A percentile compares a stretch with the other conserved stretches of the same genome.
Evolutionary conservation across 139 green algal species (phyloP).

Genomic region (Picochlorum sp.): DNA sequence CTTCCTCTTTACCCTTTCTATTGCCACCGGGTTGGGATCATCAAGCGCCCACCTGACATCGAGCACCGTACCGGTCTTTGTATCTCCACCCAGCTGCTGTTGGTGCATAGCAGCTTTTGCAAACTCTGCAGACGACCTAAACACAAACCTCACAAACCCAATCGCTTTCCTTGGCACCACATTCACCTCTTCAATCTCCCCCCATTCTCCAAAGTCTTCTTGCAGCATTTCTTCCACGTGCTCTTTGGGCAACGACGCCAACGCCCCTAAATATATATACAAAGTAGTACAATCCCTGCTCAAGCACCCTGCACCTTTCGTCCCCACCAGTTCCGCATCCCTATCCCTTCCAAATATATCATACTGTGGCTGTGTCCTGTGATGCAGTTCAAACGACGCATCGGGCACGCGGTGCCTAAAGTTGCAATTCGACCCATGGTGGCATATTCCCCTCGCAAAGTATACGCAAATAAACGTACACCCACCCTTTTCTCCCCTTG

Average conservation of each 20-base stretch:
- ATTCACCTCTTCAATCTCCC: slow-evolving; percentile 43
- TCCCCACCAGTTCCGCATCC: slow-evolving; percentile 2
- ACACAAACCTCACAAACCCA: slow-evolving; percentile 56
- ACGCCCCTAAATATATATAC: slow-evolving; percentile 50
- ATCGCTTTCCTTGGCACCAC: slow-evolving; percentile 51
- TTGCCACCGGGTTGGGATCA: slow-evolving; percentile 57
- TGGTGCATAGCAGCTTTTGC: slow-evolving; percentile 67
- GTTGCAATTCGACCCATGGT: slow-evolving; percentile 43
- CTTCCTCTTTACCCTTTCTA: slow-evolving; percentile 32
- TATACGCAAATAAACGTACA: slow-evolving; percentile 49
- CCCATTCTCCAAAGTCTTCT: slow-evolving; percentile 43
- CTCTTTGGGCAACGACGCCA: slow-evolving; percentile 29
- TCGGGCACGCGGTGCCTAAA: slow-evolving; percentile 58
- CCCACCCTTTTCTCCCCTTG: slow-evolving; percentile 33
- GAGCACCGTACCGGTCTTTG: slow-evolving; percentile 38
- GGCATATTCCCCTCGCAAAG: slow-evolving; percentile 54
- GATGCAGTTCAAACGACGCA: slow-evolving; percentile 33
- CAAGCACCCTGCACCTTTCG: slow-evolving; percentile 34
- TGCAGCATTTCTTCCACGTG: slow-evolving; percentile 22
- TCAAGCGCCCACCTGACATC: slow-evolving; percentile 61
- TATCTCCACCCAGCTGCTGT: slow-evolving; percentile 37
- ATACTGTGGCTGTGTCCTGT: slow-evolving; percentile 22
- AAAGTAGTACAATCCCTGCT: slow-evolving; percentile 49
- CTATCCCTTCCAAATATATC: slow-evolving; percentile 65
- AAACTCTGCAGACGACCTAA: slow-evolving; percentile 61